phyloP scores from a whole-genome alignment of 768 basidiomycete genomes.

The Auricularia cornea region DNA sequence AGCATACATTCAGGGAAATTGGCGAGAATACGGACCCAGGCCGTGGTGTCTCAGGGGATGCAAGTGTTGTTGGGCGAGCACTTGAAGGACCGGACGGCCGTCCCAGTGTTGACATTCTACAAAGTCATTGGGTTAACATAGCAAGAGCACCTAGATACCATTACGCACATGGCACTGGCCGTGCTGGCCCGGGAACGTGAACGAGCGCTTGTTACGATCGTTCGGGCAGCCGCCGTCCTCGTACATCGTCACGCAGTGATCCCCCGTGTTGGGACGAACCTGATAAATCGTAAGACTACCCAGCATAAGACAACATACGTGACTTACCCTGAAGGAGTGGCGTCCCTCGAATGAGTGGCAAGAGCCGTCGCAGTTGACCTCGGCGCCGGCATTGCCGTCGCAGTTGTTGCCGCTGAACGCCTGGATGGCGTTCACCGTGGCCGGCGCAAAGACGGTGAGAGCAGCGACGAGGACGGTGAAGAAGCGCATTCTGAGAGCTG shows the following conservation, averaged over 20 bases:
- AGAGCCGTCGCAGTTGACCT: background rate
- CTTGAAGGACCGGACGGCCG: background rate
- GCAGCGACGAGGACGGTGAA: background rate
- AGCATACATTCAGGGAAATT: too few relatives aligned
- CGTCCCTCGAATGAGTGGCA: background rate
- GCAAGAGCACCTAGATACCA: background rate
- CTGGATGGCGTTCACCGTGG: background rate
- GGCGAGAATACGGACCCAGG: too few relatives aligned
- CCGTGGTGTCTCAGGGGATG: too few relatives aligned
- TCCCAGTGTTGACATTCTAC: background rate
- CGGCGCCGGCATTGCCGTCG: background rate
- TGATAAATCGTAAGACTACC: too few relatives aligned
- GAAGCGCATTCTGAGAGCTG: background rate
- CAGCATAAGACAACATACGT: background rate
- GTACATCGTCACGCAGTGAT: background rate
- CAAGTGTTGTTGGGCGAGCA: background rate
- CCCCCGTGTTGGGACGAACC: background rate
- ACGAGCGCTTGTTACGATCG: background rate
- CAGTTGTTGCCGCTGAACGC: background rate
- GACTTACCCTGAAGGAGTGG: background rate
- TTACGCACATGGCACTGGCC: background rate
- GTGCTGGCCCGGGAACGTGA: background rate
- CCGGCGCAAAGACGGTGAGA: background rate
- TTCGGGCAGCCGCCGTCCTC: background rate
- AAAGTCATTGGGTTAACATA: background rate